Base-by-base conservation (phyloP, 169 alveolate genomes). In the Hepatocystis sp. region DNA sequence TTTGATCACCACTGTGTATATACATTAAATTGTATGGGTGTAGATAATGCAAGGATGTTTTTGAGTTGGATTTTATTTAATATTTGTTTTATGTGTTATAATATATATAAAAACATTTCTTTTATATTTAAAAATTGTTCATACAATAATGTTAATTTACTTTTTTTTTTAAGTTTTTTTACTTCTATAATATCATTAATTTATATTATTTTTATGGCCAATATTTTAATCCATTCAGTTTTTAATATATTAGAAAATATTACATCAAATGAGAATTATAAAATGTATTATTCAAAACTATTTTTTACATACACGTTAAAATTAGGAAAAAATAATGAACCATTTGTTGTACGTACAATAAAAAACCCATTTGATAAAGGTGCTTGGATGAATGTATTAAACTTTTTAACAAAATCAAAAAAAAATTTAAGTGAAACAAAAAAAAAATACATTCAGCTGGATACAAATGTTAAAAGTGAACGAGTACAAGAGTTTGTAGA, bases 1-100 rank as follows among this genome's bases (percentile, higher is more conserved):
- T 97, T 93, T 88, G 99, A 97, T 84, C 99, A 97, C 90, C 99
- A 97, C 78, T 97, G 99, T 13, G 39, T 56, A 42, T 71, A 56
- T 40, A 71, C 86, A 10, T 39, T 71, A 42, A 71, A 71, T 63
- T 71, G 86, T 49, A 71, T 71, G 86, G 67, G 76, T 42, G 52
- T 71, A 27, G 76, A 71, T 2, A 71, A 71, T 23, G 60, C 86
- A 15, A 71, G 67, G 25, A 42, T 71, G 11, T 71, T 71, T 15
- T 42, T 71, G 23, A 28, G 40, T 8, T 71, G 86, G 86, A 71
- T 71, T 17, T n/a, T 56, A 47, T 23, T 52, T 4, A 71, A 71
- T 30, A 60, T 71, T 42, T 27, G 21, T 1, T 71, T 71, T 56
- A 49, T 56, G 7, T 39, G 32, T 39, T 49, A 23, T 46, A 51